Conservation (phyloP, 768 basidiomycete species). For the Phallus indusiatus region DNA sequence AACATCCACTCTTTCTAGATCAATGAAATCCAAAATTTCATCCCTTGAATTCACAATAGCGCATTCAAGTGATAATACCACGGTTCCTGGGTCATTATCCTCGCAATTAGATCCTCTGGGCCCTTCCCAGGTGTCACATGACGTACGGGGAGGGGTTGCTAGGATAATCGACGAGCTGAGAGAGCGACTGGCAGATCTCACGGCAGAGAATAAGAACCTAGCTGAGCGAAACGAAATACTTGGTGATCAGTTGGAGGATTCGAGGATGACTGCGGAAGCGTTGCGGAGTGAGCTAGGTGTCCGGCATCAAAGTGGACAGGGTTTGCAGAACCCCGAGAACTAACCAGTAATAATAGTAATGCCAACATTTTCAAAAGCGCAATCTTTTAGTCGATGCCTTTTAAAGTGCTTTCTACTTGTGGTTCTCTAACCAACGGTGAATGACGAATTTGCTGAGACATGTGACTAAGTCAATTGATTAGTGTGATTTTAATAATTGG, state of each 20-base stretch:
- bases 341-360: not conserved
- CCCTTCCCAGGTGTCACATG: no score
- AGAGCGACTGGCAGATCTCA: constrained; percentile 2
- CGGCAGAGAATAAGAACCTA: constrained; percentile 37
- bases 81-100: constrained; percentile 24
- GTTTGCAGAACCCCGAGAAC: not conserved
- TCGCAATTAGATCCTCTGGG: constrained; percentile 20
- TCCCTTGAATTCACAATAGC: constrained; percentile 48
- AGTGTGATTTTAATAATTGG: no score
- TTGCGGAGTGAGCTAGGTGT: not conserved
- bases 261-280: constrained; percentile 59
- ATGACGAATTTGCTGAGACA: no score
- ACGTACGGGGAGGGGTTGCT: not conserved
- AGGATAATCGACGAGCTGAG: not conserved
- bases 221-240: constrained; percentile 49
- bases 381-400: no score
- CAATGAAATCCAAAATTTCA: constrained; percentile 43
- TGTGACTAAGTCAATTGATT: no score
- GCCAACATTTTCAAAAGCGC: not conserved
- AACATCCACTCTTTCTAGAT: not conserved
- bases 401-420: no score
- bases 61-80: constrained; percentile 35
- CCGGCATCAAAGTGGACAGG: not conserved
- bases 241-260: constrained; percentile 50
- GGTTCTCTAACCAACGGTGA: no score